These are phyloP conservation scores for Gloeostereum incarnatum DNA, from an alignment of 768 basidiomycete species.

Conservation along the genomic window DNA sequence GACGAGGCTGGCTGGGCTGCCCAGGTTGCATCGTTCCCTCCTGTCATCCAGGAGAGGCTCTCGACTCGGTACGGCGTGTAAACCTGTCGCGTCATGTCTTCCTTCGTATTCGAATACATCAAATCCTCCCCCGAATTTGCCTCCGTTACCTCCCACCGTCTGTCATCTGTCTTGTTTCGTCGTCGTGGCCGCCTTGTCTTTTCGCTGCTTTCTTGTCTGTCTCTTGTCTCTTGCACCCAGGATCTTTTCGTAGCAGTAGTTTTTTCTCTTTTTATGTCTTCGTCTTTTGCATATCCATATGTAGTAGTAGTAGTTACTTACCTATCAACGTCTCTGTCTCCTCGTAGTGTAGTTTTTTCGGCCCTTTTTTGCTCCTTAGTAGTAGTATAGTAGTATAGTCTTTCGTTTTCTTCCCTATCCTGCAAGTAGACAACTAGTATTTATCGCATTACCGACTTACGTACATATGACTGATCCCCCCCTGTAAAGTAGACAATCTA, in stretches of 20 bases:
- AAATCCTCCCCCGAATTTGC: neutral
- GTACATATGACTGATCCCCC: too few species aligned
- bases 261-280: slow-evolving; percentile 10
- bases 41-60: slow-evolving; percentile 80
- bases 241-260: slow-evolving; percentile 33
- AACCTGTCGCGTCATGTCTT: slow-evolving; percentile 9
- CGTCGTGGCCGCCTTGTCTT: slow-evolving; percentile 3
- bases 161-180: slow-evolving; percentile 8
- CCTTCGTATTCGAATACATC: slow-evolving; percentile 6
- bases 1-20: slow-evolving; percentile 80
- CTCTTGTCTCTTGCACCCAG: slow-evolving; percentile 39
- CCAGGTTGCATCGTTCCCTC: slow-evolving; percentile 78
- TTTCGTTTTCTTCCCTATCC: too few species aligned
- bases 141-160: neutral
- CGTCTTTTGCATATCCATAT: slow-evolving; percentile 1
- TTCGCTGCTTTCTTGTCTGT: slow-evolving; percentile 14
- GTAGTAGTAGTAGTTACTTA: slow-evolving; percentile 8
- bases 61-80: slow-evolving; percentile 83
- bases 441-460: too few species aligned
- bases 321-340: neutral
- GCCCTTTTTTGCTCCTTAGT: slow-evolving; percentile 25
- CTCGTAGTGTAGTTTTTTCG: slow-evolving; percentile 10
- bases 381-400: slow-evolving; percentile 31
- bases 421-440: slow-evolving; percentile 41
- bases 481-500: too few species aligned